Percentiles rank a stretch among this genome's conserved stretches.
phyloP scores from a whole-genome alignment of 176 grass and related monocot genomes.

The Pontederia crassipes region DNA sequence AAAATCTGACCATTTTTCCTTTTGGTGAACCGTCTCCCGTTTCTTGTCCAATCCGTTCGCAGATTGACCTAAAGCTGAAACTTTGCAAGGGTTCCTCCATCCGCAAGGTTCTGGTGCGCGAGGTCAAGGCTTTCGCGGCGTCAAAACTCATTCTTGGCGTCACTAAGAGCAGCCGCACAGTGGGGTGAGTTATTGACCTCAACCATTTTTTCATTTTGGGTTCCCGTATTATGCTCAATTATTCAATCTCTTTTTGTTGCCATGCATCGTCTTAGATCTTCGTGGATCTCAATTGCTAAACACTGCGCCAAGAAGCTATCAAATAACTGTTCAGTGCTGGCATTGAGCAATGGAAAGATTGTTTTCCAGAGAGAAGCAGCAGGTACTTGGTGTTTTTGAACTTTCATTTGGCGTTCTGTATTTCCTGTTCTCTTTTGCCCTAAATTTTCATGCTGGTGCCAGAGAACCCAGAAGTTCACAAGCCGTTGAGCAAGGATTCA shows the following conservation, averaged over 20 bases:
- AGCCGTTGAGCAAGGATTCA: background rate
- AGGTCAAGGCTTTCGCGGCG: conserved; percentile 48
- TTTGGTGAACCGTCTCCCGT: background rate
- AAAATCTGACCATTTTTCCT: background rate
- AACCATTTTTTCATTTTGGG: too few species aligned
- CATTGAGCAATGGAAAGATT: conserved; percentile 74
- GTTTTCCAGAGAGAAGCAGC: conserved; percentile 40
- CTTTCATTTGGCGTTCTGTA: background rate
- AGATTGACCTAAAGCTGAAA: conserved; percentile 91
- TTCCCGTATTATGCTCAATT: too few species aligned
- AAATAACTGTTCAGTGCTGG: conserved; percentile 48
- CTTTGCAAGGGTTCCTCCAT: conserved; percentile 82
- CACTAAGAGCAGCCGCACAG: conserved; percentile 38
- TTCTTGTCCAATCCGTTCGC: conserved; percentile 6
- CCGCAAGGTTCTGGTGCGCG: conserved; percentile 59
- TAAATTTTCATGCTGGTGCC: background rate
- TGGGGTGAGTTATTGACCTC: conserved; percentile 32
- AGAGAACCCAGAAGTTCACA: background rate
- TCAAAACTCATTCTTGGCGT: conserved; percentile 69
- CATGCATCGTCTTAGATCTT: conserved; percentile 24
- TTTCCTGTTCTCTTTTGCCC: background rate
- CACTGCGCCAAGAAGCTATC: conserved; percentile 63
- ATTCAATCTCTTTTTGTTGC: too few species aligned
- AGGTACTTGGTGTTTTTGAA: background rate
- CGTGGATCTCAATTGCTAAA: conserved; percentile 61